Evolutionary conservation across 495 filamentous ascomycete genomes (phyloP), one percentile per base, ranked within the genome.

Genomic region (Pseudoneurospora amorphoporcata): DNA sequence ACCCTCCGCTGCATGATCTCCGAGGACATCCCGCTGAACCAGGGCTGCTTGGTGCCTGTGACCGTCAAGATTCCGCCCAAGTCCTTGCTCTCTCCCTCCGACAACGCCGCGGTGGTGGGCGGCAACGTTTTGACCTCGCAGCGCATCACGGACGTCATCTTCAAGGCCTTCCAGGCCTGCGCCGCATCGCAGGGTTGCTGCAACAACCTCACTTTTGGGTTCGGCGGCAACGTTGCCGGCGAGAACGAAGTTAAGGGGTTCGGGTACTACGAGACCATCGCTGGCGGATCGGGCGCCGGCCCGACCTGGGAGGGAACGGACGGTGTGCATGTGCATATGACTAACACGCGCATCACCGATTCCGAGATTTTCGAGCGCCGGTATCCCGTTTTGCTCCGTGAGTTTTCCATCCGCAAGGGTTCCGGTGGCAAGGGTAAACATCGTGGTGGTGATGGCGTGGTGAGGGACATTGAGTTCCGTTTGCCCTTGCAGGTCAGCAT

Each of bases 301-400:
- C 88, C 92, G 1, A 87, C 87, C 42, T 99, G 95, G 95, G 87
- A 92, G 70, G 95, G 95, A 61, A 94, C 94, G 8, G 90, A 87
- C 69, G 95, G 95, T 58, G 93, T 98, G 61, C 95, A 99, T 79
- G 91, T 90, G 29, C 95, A 98, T 81, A 99, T 98, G 95, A 99
- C 95, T n/a, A 99, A 99, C 80, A 99, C 95, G 6, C 89, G 95
- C 1, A 98, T 98, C 78, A 99, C 95, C 1, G 95, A 99, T 82
- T 87, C 93, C 0, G 95, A 99, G 76, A 89, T 98, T n/a, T 94
- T 99, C 76, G 95, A 99, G 81, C 87, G 95, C 3, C 87, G 95
- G 17, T 99, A 99, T 76, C 95, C 95, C 1, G 92, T 97, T 3
- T 77, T 98, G 16, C 85, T 98, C 23, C 86, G 92, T 0, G 90